These are phyloP conservation scores for Coemansia sp. DNA, from an alignment of 192 early-diverging fungal species.

Conservation along the genomic window DNA sequence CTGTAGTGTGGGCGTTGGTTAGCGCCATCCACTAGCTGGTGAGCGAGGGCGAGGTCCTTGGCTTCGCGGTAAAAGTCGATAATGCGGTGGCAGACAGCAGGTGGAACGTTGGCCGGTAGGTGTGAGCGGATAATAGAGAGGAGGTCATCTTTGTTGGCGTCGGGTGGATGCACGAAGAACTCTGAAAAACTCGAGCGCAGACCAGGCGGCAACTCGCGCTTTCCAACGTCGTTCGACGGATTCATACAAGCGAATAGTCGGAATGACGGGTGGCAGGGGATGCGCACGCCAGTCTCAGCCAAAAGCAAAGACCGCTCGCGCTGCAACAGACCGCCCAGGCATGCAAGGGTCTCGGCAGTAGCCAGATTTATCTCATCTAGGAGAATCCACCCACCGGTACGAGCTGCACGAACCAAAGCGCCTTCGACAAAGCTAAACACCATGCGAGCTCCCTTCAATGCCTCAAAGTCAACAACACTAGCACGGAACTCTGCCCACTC, in stretches of 20 bases:
- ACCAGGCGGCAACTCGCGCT: constrained; percentile 90
- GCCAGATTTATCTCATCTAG: constrained; percentile 98
- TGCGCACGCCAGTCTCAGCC: constrained; percentile 89
- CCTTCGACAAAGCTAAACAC: constrained; percentile 96
- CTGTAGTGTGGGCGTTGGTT: constrained; percentile 86
- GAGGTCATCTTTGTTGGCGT: constrained; percentile 78
- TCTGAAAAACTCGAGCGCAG: constrained; percentile 93
- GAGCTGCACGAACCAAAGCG: constrained; percentile 84
- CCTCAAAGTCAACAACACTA: constrained; percentile 67
- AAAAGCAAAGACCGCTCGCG: constrained; percentile 81
- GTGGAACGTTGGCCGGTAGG: constrained; percentile 53
- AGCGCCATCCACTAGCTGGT: constrained; percentile 86
- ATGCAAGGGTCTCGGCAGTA: constrained; percentile 92
- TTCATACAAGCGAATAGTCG: constrained; percentile 99
- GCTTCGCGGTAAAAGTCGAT: constrained; percentile 80
- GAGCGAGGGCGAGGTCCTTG: constrained; percentile 68
- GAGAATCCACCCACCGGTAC: constrained; percentile 92
- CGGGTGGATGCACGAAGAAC: constrained; percentile 91
- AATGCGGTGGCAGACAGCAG: constrained; percentile 57
- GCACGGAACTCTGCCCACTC: constrained; percentile 78
- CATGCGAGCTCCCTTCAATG: constrained; percentile 59
- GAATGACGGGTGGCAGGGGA: constrained; percentile 89
- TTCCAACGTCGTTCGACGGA: constrained; percentile 97
- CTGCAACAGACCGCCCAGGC: constrained; percentile 86
- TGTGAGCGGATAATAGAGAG: constrained; percentile 79